A percentile compares a stretch with the other conserved stretches of the same genome.
phyloP scores from a whole-genome alignment of 345 rosid species.

The Sisymbrium altissimum region DNA sequence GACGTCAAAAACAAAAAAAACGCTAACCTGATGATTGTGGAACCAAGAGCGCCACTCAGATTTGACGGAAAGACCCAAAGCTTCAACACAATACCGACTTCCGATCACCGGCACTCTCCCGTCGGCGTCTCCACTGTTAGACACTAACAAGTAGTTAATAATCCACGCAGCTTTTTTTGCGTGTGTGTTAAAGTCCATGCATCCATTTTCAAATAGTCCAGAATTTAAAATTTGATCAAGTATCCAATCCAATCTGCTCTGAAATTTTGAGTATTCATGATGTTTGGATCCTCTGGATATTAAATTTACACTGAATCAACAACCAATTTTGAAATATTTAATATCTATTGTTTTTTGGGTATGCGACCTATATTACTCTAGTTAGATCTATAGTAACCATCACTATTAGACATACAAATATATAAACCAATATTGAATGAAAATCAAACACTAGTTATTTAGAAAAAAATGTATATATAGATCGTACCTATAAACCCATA shows the following conservation, averaged over 20 bases:
- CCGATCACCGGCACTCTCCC: constrained; percentile 59
- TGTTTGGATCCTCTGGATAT: too few relatives aligned
- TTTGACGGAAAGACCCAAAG: constrained; percentile 41
- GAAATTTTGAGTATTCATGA: too few relatives aligned
- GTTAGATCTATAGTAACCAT: neutral
- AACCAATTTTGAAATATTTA: neutral
- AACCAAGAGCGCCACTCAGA: constrained; percentile 60
- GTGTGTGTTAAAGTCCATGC: neutral
- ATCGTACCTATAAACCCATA: constrained; percentile 63
- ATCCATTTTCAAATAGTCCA: neutral
- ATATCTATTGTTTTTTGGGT: neutral
- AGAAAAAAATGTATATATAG: neutral
- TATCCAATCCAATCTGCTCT: too few relatives aligned
- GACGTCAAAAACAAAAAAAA: too few relatives aligned
- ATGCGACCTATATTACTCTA: too few relatives aligned
- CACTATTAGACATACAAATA: neutral
- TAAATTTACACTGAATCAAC: neutral
- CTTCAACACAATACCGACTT: constrained; percentile 47
- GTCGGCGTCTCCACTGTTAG: constrained; percentile 54
- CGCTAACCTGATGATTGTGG: constrained; percentile 47
- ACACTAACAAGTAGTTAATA: neutral
- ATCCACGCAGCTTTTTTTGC: neutral
- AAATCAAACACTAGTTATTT: neutral
- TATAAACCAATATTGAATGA: neutral
- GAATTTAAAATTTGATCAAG: too few relatives aligned